These are phyloP conservation scores for Chrysosphaeria jannelii DNA, from an alignment of 2,329 filamentous ascomycete genomes.

Conservation along the genomic window DNA sequence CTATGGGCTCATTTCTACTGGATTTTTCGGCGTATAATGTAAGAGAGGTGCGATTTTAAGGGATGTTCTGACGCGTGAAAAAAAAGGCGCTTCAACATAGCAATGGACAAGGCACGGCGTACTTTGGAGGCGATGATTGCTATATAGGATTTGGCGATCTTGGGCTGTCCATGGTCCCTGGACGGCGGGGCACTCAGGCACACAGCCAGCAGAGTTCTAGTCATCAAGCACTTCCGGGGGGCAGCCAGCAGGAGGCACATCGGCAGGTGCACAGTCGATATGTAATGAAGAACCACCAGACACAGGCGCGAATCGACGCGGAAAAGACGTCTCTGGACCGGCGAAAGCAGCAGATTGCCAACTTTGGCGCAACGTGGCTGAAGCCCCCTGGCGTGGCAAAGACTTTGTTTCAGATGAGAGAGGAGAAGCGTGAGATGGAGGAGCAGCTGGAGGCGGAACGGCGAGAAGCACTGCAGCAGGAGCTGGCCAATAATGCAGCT, in stretches of 20 bases:
- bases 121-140: slow-evolving; percentile 4
- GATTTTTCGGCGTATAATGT: slow-evolving; percentile 5
- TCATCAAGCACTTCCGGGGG: slow-evolving; percentile 5
- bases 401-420: slow-evolving; percentile 66
- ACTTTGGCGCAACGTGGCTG: slow-evolving; percentile 75
- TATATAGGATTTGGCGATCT: slow-evolving; percentile 8
- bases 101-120: slow-evolving; percentile 3
- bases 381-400: slow-evolving; percentile 67
- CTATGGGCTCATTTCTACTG: slow-evolving; percentile 4
- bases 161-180: slow-evolving; percentile 5
- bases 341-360: slow-evolving; percentile 53
- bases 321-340: slow-evolving; percentile 54
- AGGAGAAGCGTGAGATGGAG: slow-evolving; percentile 67
- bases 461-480: slow-evolving; percentile 38
- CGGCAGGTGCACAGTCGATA: slow-evolving; percentile 8
- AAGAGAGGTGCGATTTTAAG: slow-evolving; percentile 3
- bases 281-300: slow-evolving; percentile 19
- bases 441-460: slow-evolving; percentile 53
- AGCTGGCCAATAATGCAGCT: slow-evolving; percentile 23
- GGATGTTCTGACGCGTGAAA: slow-evolving; percentile 5
- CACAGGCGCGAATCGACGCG: slow-evolving; percentile 35
- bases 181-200: too few relatives aligned
- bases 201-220: slow-evolving; percentile 1
- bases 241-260: slow-evolving; percentile 2
- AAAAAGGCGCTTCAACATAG: slow-evolving; percentile 4